Conservation (phyloP, 2,329 filamentous ascomycete genomes). For the Diaporthe longicolla region DNA sequence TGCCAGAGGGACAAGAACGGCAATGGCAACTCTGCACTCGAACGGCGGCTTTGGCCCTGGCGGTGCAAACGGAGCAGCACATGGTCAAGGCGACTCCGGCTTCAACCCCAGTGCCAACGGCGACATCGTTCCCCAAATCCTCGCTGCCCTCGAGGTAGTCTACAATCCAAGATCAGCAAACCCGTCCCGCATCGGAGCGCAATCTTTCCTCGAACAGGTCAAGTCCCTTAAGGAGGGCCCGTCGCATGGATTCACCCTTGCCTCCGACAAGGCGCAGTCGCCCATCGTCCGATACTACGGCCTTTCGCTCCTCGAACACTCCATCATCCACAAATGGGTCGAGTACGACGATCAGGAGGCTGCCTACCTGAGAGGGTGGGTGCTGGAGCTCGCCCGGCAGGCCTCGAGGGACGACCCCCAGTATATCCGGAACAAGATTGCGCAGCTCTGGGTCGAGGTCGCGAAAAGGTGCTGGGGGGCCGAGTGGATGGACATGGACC, state of each 20-base stretch:
- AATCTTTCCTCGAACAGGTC: slow-evolving; percentile 86
- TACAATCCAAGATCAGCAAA: slow-evolving; percentile 88
- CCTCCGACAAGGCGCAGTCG: slow-evolving; percentile 80
- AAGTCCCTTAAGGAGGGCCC: slow-evolving; percentile 86
- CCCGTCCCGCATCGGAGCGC: slow-evolving; percentile 84
- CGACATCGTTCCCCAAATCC: slow-evolving; percentile 75
- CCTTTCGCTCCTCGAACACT: slow-evolving; percentile 90
- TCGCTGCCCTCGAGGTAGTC: slow-evolving; percentile 88
- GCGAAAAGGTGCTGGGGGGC: slow-evolving; percentile 94
- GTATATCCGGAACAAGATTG: slow-evolving; percentile 93
- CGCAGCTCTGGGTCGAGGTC: slow-evolving; percentile 93
- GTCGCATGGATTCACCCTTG: slow-evolving; percentile 86
- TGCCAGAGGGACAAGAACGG: slow-evolving; percentile 32
- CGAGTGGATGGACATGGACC: slow-evolving; percentile 96
- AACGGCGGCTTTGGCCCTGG: slow-evolving; percentile 44
- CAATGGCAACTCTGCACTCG: slow-evolving; percentile 39
- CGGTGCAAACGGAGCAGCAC: slow-evolving; percentile 34
- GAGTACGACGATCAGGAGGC: slow-evolving; percentile 79
- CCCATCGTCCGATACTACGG: slow-evolving; percentile 93
- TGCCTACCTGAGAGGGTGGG: slow-evolving; percentile 78
- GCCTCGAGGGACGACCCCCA: slow-evolving; percentile 80
- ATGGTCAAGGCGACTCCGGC: slow-evolving; percentile 2
- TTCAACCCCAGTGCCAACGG: slow-evolving; percentile 52
- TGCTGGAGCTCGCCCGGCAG: slow-evolving; percentile 82
- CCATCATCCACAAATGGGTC: slow-evolving; percentile 87